Evolutionary conservation across 2,329 filamentous ascomycete genomes (phyloP).

Genomic region (Colletotrichum spinosum): DNA sequence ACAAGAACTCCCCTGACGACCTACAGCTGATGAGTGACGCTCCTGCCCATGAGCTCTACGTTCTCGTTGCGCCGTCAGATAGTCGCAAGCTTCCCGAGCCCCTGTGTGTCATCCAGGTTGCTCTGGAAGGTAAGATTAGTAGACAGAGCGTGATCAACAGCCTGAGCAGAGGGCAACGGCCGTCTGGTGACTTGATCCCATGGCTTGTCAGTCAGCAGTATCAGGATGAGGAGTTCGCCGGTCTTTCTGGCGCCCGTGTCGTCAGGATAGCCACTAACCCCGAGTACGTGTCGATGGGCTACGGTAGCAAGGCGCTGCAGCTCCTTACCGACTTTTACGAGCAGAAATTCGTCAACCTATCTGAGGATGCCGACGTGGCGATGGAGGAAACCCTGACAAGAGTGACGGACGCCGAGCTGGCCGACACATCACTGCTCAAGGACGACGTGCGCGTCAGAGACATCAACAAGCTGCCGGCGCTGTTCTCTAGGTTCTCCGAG

Average conservation of each 20-base stretch:
- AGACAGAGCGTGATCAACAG: conserved; percentile 91
- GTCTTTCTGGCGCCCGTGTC: conserved; percentile 89
- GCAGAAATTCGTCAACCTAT: conserved; percentile 87
- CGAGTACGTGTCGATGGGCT: conserved; percentile 92
- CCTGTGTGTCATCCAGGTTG: conserved; percentile 93
- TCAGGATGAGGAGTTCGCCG: conserved; percentile 96
- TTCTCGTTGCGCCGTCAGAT: conserved; percentile 87
- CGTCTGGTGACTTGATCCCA: conserved; percentile 92
- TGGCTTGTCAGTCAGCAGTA: conserved; percentile 99
- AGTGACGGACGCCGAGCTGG: conserved; percentile 85
- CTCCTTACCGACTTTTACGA: conserved; percentile 94
- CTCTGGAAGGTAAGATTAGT: conserved; percentile 95
- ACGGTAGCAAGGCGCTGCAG: conserved; percentile 88
- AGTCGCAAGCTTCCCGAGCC: conserved; percentile 90
- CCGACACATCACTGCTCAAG: conserved; percentile 79
- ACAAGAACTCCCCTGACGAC: conserved; percentile 98
- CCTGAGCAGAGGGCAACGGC: conserved; percentile 87
- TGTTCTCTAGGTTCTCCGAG: conserved; percentile 90
- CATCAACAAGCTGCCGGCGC: conserved; percentile 89
- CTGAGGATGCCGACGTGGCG: conserved; percentile 72
- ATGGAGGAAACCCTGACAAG: conserved; percentile 76
- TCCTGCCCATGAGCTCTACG: conserved; percentile 94
- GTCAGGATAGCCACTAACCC: conserved; percentile 97
- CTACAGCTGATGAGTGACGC: conserved; percentile 99
- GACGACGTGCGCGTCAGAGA: conserved; percentile 93